phyloP scores from a whole-genome alignment of 306 rosid genomes.

The Glycine soja region DNA sequence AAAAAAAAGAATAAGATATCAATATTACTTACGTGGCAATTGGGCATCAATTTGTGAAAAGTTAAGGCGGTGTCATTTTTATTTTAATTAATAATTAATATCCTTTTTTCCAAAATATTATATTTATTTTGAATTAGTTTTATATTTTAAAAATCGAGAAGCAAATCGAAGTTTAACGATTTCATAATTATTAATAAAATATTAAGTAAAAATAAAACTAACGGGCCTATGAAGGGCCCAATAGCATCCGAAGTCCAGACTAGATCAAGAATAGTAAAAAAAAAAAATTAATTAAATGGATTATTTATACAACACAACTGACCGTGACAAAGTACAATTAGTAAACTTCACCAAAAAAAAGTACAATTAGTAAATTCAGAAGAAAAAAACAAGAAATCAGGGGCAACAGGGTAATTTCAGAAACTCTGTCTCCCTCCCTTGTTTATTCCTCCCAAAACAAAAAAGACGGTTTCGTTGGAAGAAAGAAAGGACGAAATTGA shows the following conservation, averaged over 20 bases:
- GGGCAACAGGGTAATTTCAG: conserved; percentile 40
- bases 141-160: too few relatives aligned
- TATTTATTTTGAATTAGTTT: too few relatives aligned
- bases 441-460: neutral
- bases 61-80: too few relatives aligned
- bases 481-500: neutral
- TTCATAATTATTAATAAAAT: too few relatives aligned
- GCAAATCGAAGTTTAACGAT: too few relatives aligned
- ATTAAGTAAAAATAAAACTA: neutral
- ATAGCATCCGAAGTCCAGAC: neutral
- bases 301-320: neutral
- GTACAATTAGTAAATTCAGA: neutral
- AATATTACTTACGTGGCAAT: too few relatives aligned
- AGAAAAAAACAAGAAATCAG: neutral
- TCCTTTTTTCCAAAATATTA: too few relatives aligned
- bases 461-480: conserved; percentile 6
- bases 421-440: neutral
- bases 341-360: too few relatives aligned
- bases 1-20: too few relatives aligned
- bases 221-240: neutral
- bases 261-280: neutral
- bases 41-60: too few relatives aligned
- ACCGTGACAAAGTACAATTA: too few relatives aligned
- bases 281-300: neutral
- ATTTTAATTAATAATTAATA: too few relatives aligned